Conservation (phyloP, 192 early-diverging fungal species). For the Coemansia sp. region DNA sequence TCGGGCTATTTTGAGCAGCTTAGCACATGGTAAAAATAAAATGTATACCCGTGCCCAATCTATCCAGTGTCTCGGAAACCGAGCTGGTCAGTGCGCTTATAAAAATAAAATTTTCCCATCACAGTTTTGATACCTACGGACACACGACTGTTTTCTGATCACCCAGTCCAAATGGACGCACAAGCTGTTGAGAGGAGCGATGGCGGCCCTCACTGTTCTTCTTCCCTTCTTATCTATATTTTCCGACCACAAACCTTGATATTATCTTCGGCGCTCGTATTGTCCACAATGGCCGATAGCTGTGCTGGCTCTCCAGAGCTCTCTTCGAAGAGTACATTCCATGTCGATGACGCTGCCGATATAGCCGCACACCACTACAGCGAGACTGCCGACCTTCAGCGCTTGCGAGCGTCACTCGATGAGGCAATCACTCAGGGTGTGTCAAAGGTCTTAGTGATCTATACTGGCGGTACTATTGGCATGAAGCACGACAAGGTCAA, state of each 20-base stretch:
- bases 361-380: constrained; percentile 49
- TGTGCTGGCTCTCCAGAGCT: constrained; percentile 4
- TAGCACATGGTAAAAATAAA: not conserved
- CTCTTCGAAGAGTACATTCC: not conserved
- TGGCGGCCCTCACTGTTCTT: not conserved
- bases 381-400: constrained; percentile 55
- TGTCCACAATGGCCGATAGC: not conserved
- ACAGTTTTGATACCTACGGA: not conserved
- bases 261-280: not conserved
- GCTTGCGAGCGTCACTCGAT: constrained; percentile 54
- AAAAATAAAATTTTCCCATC: constrained; percentile 1
- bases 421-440: constrained; percentile 71
- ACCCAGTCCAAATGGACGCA: not conserved
- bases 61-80: not conserved
- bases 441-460: constrained; percentile 83
- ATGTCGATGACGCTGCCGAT: constrained; percentile 6
- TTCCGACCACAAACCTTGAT: not conserved
- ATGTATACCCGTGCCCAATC: not conserved
- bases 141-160: not conserved
- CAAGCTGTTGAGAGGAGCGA: not conserved
- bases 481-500: constrained; percentile 74
- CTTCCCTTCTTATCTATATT: not conserved
- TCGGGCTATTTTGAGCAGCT: constrained; percentile 26
- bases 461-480: constrained; percentile 95
- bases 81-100: not conserved